phyloP scores from a whole-genome alignment of 1,284 basidiomycete genomes.

The Schizophyllum commune region DNA sequence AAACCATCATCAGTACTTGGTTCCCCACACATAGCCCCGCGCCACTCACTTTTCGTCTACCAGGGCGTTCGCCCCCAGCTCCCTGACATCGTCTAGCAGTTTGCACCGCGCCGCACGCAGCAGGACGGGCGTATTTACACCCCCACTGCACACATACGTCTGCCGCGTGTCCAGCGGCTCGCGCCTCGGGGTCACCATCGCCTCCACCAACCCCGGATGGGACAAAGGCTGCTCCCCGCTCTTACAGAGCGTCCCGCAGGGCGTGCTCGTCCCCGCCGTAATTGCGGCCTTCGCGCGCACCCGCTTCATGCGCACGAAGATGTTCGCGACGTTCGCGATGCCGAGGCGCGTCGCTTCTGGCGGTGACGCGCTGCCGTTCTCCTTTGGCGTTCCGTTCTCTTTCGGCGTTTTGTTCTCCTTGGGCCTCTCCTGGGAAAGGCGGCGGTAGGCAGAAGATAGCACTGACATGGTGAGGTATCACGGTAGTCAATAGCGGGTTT shows the following conservation, averaged over 20 bases:
- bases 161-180: conserved; percentile 41
- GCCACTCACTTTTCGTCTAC: conserved; percentile 59
- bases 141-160: conserved; percentile 51
- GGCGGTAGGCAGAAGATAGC: background rate
- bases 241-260: background rate
- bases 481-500: background rate
- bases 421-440: background rate
- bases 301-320: conserved; percentile 44
- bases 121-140: conserved; percentile 52
- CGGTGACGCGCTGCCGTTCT: background rate
- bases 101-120: conserved; percentile 45
- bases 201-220: conserved; percentile 35
- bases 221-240: conserved; percentile 48
- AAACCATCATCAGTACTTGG: background rate
- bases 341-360: conserved; percentile 14
- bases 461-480: background rate
- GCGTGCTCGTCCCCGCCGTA: conserved; percentile 17
- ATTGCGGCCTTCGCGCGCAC: conserved; percentile 13
- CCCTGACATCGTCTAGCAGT: conserved; percentile 45
- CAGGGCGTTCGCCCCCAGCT: conserved; percentile 49
- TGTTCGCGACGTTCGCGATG: conserved; percentile 36
- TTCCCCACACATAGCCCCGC: background rate
- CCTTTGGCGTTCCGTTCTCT: too few species aligned
- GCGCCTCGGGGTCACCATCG: conserved; percentile 25
- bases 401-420: background rate